These are phyloP conservation scores for Globisporangium apiculatum DNA, from an alignment of 352 stramenopile species.

Conservation along the genomic window DNA sequence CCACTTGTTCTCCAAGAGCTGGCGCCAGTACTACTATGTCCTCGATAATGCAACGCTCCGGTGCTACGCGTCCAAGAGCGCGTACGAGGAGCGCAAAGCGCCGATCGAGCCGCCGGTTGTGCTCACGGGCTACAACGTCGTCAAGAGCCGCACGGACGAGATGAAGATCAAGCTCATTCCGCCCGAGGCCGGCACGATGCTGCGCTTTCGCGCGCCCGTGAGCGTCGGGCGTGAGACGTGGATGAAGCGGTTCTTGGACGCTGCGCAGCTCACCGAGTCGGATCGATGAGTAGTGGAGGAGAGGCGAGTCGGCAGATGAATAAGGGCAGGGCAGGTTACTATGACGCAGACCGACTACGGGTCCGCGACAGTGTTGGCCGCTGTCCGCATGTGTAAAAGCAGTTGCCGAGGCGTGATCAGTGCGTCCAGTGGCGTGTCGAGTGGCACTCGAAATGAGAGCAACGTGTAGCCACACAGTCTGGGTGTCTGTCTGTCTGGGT, in stretches of 20 bases:
- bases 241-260: constrained; percentile 73
- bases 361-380: no score
- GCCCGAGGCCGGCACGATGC: constrained; percentile 55
- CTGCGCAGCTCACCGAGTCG: constrained; percentile 33
- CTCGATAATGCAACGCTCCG: constrained; percentile 57
- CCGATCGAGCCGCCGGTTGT: constrained; percentile 42
- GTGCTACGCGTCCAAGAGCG: constrained; percentile 73
- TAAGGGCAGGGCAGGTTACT: neutral
- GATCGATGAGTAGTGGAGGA: neutral
- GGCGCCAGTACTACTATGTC: constrained; percentile 76
- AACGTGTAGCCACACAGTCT: no score
- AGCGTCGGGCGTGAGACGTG: constrained; percentile 69
- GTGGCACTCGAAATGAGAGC: no score
- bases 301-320: neutral
- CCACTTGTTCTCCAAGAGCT: constrained; percentile 63
- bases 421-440: no score
- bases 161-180: constrained; percentile 78
- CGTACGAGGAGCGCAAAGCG: constrained; percentile 49
- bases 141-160: constrained; percentile 67
- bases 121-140: constrained; percentile 61
- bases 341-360: no score
- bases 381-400: no score
- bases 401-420: no score
- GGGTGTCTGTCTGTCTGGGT: no score
- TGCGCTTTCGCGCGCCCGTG: constrained; percentile 63